A percentile compares a stretch with the other conserved stretches of the same genome.
phyloP scores from a whole-genome alignment of 495 filamentous ascomycete genomes.

The Cercophora samala region DNA sequence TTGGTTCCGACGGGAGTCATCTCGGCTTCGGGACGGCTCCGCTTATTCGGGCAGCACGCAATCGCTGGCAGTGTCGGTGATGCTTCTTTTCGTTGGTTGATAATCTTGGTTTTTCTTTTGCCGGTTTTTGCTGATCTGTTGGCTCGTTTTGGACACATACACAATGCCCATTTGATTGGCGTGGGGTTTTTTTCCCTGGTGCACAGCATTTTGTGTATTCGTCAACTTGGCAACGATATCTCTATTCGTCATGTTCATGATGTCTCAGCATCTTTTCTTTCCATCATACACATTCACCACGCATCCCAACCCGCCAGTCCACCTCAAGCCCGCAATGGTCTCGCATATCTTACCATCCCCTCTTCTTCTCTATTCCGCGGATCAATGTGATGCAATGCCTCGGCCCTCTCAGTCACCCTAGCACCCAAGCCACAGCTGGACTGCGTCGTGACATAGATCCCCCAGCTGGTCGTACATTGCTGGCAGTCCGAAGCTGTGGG shows the following conservation, averaged over 20 bases:
- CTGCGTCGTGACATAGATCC: conserved; percentile 11
- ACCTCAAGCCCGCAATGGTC: not conserved
- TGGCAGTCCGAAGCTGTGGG: conserved; percentile 18
- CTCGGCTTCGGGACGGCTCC: not conserved
- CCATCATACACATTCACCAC: not conserved
- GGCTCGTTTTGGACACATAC: too few species aligned
- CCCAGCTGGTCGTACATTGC: conserved; percentile 23
- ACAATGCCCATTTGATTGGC: too few species aligned
- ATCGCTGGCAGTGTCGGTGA: conserved; percentile 7
- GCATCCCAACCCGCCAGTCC: not conserved
- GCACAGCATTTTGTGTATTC: too few species aligned
- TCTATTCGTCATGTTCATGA: not conserved
- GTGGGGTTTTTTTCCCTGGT: too few species aligned
- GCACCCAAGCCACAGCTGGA: not conserved
- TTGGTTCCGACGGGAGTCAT: not conserved
- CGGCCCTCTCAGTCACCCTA: not conserved
- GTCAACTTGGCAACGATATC: too few species aligned
- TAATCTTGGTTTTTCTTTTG: not conserved
- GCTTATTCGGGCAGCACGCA: not conserved
- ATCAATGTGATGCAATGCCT: not conserved
- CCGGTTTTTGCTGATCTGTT: not conserved
- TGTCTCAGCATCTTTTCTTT: not conserved
- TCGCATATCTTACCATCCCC: not conserved
- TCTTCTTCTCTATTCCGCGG: not conserved
- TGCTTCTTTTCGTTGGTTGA: not conserved